phyloP scores from a whole-genome alignment of 371 early-diverging fungal genomes.

The Mortierella sp. region DNA sequence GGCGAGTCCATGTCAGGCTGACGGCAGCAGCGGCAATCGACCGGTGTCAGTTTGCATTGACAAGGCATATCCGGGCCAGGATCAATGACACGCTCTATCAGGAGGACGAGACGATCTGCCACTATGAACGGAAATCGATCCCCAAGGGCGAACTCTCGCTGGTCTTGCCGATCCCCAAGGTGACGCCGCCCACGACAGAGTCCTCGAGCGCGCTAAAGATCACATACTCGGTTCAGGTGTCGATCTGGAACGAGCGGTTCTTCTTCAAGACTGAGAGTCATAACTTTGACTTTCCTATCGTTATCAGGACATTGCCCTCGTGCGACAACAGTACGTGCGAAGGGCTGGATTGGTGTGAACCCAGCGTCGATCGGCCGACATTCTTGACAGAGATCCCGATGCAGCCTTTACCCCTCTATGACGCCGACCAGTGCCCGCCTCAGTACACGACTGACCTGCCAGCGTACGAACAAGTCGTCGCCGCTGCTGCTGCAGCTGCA shows the following conservation, averaged over 20 bases:
- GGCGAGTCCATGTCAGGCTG: slow-evolving; percentile 45
- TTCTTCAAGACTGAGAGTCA: slow-evolving; percentile 57
- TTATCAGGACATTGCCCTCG: slow-evolving; percentile 50
- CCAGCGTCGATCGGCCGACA: slow-evolving; percentile 52
- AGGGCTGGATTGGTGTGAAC: slow-evolving; percentile 57
- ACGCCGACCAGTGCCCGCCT: slow-evolving; percentile 45
- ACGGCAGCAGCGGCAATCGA: slow-evolving; percentile 55
- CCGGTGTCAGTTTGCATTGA: slow-evolving; percentile 52
- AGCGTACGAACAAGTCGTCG: slow-evolving; percentile 28
- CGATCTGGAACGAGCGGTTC: slow-evolving; percentile 57
- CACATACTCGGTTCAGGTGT: slow-evolving; percentile 56
- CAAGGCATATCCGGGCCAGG: slow-evolving; percentile 55
- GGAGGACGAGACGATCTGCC: slow-evolving; percentile 56
- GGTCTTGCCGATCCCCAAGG: slow-evolving; percentile 49
- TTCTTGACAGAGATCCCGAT: slow-evolving; percentile 51
- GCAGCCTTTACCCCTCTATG: slow-evolving; percentile 48
- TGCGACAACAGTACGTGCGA: slow-evolving; percentile 54
- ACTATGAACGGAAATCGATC: slow-evolving; percentile 52
- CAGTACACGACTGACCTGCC: slow-evolving; percentile 40
- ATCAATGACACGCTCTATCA: slow-evolving; percentile 51
- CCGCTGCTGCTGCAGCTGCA: background rate
- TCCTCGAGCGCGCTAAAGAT: slow-evolving; percentile 53
- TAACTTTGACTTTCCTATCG: slow-evolving; percentile 53
- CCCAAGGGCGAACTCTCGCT: slow-evolving; percentile 51
- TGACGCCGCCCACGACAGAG: slow-evolving; percentile 53